These are phyloP conservation scores for Salvia sclarea DNA, from an alignment of 305 asterid genomes.

Conservation along the genomic window DNA sequence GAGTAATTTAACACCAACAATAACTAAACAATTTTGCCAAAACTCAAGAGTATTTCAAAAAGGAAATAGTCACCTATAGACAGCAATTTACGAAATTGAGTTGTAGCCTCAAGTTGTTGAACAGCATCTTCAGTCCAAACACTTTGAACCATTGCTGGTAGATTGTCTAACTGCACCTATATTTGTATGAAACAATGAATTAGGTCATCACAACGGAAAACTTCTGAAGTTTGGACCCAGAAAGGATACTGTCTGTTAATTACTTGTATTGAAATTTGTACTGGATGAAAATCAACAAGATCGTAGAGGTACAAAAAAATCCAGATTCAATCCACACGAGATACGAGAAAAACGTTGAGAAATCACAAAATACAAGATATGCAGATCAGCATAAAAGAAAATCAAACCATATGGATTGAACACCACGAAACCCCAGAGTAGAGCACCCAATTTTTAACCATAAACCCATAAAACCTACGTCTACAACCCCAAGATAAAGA, in stretches of 20 bases:
- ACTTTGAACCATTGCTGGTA: slow-evolving; percentile 77
- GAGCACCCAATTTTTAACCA: slow-evolving; percentile 12
- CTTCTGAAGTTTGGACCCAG: not conserved
- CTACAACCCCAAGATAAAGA: not conserved
- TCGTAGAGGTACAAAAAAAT: not conserved
- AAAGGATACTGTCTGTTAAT: not conserved
- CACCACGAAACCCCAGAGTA: slow-evolving; percentile 28
- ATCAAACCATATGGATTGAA: slow-evolving; percentile 4
- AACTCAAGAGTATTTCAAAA: not conserved
- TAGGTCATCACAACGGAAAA: not conserved
- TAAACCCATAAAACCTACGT: not conserved
- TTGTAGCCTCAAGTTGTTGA: slow-evolving; percentile 76
- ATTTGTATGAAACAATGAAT: not conserved
- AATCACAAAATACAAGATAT: not conserved
- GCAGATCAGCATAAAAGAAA: not conserved
- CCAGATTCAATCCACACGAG: slow-evolving; percentile 3
- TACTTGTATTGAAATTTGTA: not conserved
- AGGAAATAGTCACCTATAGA: slow-evolving; percentile 59
- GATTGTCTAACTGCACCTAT: slow-evolving; percentile 70
- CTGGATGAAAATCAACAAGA: not conserved
- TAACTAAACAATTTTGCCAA: not conserved
- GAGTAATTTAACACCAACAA: slow-evolving; percentile 20
- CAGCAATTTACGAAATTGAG: slow-evolving; percentile 77
- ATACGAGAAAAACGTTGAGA: not conserved
- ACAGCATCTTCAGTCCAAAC: slow-evolving; percentile 59